Conservation (phyloP, 768 basidiomycete species). For the Melanogaster broomeanus region DNA sequence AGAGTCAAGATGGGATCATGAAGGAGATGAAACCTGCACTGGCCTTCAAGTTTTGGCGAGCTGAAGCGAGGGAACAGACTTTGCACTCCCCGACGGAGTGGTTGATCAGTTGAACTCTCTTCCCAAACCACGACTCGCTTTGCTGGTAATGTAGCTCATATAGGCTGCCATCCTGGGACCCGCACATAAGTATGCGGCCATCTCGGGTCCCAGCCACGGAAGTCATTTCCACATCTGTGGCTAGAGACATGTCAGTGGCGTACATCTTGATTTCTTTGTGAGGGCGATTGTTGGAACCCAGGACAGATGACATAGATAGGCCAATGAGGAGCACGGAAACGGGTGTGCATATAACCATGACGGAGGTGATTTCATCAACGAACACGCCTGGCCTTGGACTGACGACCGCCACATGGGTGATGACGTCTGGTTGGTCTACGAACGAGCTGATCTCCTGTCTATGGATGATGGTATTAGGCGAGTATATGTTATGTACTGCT, state of each 20-base stretch:
- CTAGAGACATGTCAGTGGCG: constrained; percentile 80
- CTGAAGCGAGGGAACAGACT: constrained; percentile 80
- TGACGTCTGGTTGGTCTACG: constrained; percentile 87
- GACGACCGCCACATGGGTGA: constrained; percentile 86
- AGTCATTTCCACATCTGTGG: constrained; percentile 83
- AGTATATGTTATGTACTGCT: neutral
- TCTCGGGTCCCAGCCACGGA: constrained; percentile 76
- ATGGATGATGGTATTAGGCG: constrained; percentile 10
- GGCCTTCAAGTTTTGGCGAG: constrained; percentile 65
- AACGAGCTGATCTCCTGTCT: constrained; percentile 94
- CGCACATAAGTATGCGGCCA: constrained; percentile 92
- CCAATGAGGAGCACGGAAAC: constrained; percentile 84
- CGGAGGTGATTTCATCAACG: constrained; percentile 85
- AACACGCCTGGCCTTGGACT: constrained; percentile 85
- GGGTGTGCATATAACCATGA: constrained; percentile 90
- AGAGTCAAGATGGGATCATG: constrained; percentile 4
- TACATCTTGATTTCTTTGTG: constrained; percentile 85
- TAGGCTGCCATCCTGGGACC: constrained; percentile 80
- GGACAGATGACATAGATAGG: constrained; percentile 53
- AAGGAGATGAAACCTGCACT: constrained; percentile 18
- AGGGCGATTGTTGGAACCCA: constrained; percentile 38
- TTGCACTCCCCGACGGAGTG: constrained; percentile 80
- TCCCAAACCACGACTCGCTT: constrained; percentile 90
- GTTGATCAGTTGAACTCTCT: constrained; percentile 81
- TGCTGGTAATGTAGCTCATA: constrained; percentile 94